Conservation (phyloP, 208 protist species). For the Acanthamoeba sp. region DNA sequence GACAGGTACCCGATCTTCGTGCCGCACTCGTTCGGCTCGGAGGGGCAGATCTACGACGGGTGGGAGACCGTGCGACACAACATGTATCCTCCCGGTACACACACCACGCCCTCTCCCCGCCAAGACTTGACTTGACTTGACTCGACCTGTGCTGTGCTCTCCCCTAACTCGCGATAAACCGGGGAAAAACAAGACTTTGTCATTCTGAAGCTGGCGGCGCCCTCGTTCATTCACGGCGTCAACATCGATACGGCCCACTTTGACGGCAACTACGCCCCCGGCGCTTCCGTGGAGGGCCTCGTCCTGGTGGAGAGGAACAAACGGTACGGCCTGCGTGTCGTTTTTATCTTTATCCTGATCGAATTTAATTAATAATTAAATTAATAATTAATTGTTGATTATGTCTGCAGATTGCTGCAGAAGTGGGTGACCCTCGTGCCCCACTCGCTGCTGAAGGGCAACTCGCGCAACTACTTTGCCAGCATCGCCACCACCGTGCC, state of each 20-base stretch:
- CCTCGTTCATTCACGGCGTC: slow-evolving; percentile 27
- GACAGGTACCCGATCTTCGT: slow-evolving; percentile 7
- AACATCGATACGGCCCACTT: slow-evolving; percentile 73
- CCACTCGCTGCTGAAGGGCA: slow-evolving; percentile 27
- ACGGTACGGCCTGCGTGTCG: background rate
- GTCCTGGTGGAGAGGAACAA: background rate
- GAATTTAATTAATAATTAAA: background rate
- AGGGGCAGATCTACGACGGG: slow-evolving; percentile 68
- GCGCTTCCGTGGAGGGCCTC: background rate
- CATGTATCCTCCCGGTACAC: slow-evolving; percentile 53
- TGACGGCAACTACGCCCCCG: slow-evolving; percentile 65
- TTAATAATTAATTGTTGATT: no score
- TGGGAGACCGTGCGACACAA: slow-evolving; percentile 59
- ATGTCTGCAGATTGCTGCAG: background rate
- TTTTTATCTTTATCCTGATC: background rate
- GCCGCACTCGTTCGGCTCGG: slow-evolving; percentile 50
- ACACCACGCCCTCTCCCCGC: no score
- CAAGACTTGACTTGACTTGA: no score
- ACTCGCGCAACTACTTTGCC: slow-evolving; percentile 62
- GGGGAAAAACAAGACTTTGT: background rate
- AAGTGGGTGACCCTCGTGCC: slow-evolving; percentile 70
- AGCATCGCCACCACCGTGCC: slow-evolving; percentile 41
- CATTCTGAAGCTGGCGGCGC: background rate
- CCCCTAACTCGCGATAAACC: no score
- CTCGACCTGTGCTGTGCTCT: no score